phyloP scores from a whole-genome alignment of 108 stramenopile genomes.

The Cyclotella baltica region DNA sequence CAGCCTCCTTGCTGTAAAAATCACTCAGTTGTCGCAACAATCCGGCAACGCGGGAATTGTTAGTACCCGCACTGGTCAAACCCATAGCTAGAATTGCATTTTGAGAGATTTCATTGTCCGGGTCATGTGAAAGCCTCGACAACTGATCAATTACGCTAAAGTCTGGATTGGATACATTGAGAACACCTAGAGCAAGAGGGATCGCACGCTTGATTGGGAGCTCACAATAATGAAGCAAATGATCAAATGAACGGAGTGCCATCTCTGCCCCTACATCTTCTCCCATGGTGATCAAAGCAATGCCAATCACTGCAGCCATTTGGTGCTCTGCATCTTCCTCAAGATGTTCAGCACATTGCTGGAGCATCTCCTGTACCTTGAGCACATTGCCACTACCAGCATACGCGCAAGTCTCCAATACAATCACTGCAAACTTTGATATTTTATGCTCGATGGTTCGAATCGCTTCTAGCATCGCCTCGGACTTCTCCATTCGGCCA shows the following conservation, averaged over 20 bases:
- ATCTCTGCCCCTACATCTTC: conserved; percentile 99
- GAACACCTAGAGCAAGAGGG: conserved; percentile 94
- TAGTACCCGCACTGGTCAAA: conserved; percentile 97
- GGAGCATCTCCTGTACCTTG: conserved; percentile 97
- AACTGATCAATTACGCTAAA: conserved; percentile 97
- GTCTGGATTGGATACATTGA: conserved; percentile 96
- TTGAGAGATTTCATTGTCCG: conserved; percentile 94
- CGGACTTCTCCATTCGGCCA: conserved; percentile 95
- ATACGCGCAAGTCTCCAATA: conserved; percentile 96
- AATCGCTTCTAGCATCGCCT: conserved; percentile 96
- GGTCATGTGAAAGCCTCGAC: conserved; percentile 97
- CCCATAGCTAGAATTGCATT: conserved; percentile 96
- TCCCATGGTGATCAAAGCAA: conserved; percentile 97
- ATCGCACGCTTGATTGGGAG: conserved; percentile 97
- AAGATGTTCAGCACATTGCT: conserved; percentile 97
- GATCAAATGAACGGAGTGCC: conserved; percentile 97
- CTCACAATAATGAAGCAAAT: conserved; percentile 99
- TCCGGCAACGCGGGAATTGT: conserved; percentile 98
- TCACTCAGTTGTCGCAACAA: conserved; percentile 96
- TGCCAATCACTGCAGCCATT: conserved; percentile 94
- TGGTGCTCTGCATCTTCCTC: conserved; percentile 95
- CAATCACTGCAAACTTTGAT: conserved; percentile 90
- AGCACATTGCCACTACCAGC: conserved; percentile 99
- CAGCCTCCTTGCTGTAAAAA: conserved; percentile 96
- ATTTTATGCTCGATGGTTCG: conserved; percentile 97